Evolutionary conservation across 1,284 basidiomycete species (phyloP).

Genomic region (Tilletia setariae): DNA sequence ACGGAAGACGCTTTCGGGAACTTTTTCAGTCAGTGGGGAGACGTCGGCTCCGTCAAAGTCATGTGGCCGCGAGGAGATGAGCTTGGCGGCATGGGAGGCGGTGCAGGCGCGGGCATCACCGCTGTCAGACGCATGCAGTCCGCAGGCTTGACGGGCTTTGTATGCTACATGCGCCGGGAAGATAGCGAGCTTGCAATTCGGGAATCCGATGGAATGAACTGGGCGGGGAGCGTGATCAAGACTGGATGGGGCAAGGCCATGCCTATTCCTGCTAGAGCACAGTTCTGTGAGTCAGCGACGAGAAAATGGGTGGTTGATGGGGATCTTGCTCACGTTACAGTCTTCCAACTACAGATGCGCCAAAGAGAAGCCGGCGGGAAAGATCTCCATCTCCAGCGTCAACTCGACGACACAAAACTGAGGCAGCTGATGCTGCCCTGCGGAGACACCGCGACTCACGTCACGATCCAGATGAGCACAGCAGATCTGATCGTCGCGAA

Average conservation of each 20-base stretch:
- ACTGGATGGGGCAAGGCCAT: constrained; percentile 96
- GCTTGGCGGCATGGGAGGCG: constrained; percentile 23
- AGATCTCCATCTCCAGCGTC: constrained; percentile 15
- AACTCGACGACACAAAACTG: not conserved
- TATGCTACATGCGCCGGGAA: constrained; percentile 86
- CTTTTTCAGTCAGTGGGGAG: constrained; percentile 69
- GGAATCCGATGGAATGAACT: constrained; percentile 83
- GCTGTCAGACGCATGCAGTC: constrained; percentile 66
- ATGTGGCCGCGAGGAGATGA: constrained; percentile 42
- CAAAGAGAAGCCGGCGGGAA: constrained; percentile 13
- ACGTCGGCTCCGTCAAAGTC: constrained; percentile 59
- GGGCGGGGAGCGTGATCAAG: constrained; percentile 78
- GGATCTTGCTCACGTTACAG: not conserved
- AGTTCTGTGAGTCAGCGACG: constrained; percentile 64
- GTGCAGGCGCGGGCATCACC: constrained; percentile 68
- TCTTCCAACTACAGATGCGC: constrained; percentile 2
- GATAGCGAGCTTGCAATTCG: constrained; percentile 83
- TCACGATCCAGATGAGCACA: not conserved
- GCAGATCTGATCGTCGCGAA: not conserved
- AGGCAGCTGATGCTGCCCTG: constrained; percentile 1
- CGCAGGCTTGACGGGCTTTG: constrained; percentile 81
- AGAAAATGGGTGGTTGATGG: not conserved
- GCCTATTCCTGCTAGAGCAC: constrained; percentile 71
- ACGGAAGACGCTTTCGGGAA: constrained; percentile 77
- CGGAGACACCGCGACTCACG: constrained; percentile 13